Conservation (phyloP, 192 early-diverging fungal genomes). For the Chytriomyces sp. region DNA sequence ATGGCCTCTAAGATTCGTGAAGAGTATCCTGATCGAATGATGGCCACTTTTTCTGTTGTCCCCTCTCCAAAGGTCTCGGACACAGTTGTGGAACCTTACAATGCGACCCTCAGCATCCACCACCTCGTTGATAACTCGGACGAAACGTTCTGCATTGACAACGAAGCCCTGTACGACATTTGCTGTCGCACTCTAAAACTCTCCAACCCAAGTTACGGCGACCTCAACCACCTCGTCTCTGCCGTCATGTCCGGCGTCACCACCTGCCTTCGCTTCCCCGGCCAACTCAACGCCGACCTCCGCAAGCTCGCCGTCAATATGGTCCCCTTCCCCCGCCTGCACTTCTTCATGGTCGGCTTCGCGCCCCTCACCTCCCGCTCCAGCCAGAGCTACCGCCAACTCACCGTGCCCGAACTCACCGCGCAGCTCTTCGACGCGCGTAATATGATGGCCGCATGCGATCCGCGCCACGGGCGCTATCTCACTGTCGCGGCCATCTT, state of each 20-base stretch:
- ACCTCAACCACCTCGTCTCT: slow-evolving; percentile 94
- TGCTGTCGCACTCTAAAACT: slow-evolving; percentile 98
- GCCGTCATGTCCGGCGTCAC: slow-evolving; percentile 97
- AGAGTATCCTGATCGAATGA: slow-evolving; percentile 99
- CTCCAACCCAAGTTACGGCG: slow-evolving; percentile 88
- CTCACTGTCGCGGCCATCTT: slow-evolving; percentile 93
- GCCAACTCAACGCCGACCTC: slow-evolving; percentile 74
- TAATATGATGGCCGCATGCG: slow-evolving; percentile 99
- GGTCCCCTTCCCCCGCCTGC: slow-evolving; percentile 97
- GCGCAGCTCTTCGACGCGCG: slow-evolving; percentile 97
- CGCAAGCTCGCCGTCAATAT: slow-evolving; percentile 66
- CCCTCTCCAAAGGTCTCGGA: slow-evolving; percentile 98
- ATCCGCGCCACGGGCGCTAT: slow-evolving; percentile 94
- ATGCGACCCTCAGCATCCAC: slow-evolving; percentile 95
- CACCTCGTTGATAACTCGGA: slow-evolving; percentile 99
- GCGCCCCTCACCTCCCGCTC: slow-evolving; percentile 86
- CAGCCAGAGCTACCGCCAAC: slow-evolving; percentile 79
- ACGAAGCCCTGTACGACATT: slow-evolving; percentile 99
- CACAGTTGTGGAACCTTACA: slow-evolving; percentile 99
- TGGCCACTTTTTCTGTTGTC: slow-evolving; percentile 96
- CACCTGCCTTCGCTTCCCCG: slow-evolving; percentile 97
- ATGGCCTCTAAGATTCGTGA: slow-evolving; percentile 98
- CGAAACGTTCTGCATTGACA: slow-evolving; percentile 99
- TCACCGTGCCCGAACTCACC: slow-evolving; percentile 82
- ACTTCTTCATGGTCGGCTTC: slow-evolving; percentile 97